Conservation (phyloP, 1,139 yeast species). For the Kurtzmaniella quercitrusa region DNA sequence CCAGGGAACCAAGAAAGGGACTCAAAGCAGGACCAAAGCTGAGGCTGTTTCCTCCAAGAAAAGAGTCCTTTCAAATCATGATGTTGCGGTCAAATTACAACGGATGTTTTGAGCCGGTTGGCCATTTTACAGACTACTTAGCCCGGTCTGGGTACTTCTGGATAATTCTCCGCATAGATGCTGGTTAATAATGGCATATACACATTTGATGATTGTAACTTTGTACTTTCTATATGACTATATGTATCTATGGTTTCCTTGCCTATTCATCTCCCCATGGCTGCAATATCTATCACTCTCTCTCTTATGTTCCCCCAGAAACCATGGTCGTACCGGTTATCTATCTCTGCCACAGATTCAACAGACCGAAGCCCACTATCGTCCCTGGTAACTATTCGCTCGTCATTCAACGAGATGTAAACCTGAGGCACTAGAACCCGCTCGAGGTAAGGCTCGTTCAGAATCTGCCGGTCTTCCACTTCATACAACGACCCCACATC, state of each 20-base stretch:
- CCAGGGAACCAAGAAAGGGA: neutral
- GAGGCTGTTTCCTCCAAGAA: neutral
- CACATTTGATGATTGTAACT: too few species aligned
- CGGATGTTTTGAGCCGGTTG: neutral
- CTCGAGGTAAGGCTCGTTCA: constrained; percentile 13
- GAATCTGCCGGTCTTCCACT: constrained; percentile 3
- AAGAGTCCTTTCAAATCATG: neutral
- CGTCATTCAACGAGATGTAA: constrained; percentile 27
- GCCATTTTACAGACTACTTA: too few species aligned
- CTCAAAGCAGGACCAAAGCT: too few species aligned
- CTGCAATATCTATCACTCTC: constrained; percentile 13
- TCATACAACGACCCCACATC: constrained; percentile 27
- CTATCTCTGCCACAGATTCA: constrained; percentile 42
- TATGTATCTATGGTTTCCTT: neutral
- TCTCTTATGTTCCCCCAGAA: constrained; percentile 45
- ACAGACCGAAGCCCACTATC: constrained; percentile 25
- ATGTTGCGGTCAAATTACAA: neutral
- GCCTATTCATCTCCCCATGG: neutral
- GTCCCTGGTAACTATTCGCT: constrained; percentile 15
- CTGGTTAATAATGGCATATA: too few species aligned
- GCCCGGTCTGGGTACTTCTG: too few species aligned
- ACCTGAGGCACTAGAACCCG: constrained; percentile 13
- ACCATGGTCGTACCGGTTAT: constrained; percentile 68
- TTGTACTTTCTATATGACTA: too few species aligned
- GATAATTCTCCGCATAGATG: too few species aligned